Evolutionary conservation across 2,329 filamentous ascomycete genomes (phyloP).

Genomic region (Basipetospora sp.): DNA sequence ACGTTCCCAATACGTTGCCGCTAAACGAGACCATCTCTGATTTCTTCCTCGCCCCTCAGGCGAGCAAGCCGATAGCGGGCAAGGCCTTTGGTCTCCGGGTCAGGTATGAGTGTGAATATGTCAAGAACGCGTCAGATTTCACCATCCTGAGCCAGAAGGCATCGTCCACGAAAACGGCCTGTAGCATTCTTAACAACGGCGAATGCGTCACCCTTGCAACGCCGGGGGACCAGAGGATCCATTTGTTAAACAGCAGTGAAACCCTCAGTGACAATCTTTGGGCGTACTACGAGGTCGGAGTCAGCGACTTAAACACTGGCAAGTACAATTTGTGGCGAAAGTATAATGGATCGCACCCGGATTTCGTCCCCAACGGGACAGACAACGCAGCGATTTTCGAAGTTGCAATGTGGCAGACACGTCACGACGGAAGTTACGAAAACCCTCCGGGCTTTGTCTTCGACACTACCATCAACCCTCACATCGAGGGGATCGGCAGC

Average conservation of each 20-base stretch:
- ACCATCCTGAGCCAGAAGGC: slow-evolving; percentile 7
- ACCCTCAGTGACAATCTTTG: not conserved
- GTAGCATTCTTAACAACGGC: too few species aligned
- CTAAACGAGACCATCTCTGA: slow-evolving; percentile 4
- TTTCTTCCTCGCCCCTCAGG: slow-evolving; percentile 10
- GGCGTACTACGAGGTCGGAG: slow-evolving; percentile 1
- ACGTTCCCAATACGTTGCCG: slow-evolving; percentile 8
- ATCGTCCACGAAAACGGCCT: too few species aligned
- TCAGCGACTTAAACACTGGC: not conserved
- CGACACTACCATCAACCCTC: not conserved
- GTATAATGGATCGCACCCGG: not conserved
- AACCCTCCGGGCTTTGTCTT: not conserved
- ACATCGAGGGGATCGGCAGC: slow-evolving; percentile 2
- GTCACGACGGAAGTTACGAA: not conserved
- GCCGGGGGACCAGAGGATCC: not conserved
- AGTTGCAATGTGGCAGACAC: slow-evolving; percentile 7
- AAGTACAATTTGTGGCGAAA: too few species aligned
- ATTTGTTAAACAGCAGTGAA: not conserved
- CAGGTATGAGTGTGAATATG: slow-evolving; percentile 8
- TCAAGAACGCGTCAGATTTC: slow-evolving; percentile 7
- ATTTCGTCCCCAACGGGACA: not conserved
- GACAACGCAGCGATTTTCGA: slow-evolving; percentile 3
- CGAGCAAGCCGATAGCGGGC: slow-evolving; percentile 6
- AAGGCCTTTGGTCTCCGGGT: slow-evolving; percentile 8
- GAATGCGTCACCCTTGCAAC: not conserved